These are phyloP conservation scores for Novakomyces olei DNA, from an alignment of 805 yeast genomes.

Conservation along the genomic window DNA sequence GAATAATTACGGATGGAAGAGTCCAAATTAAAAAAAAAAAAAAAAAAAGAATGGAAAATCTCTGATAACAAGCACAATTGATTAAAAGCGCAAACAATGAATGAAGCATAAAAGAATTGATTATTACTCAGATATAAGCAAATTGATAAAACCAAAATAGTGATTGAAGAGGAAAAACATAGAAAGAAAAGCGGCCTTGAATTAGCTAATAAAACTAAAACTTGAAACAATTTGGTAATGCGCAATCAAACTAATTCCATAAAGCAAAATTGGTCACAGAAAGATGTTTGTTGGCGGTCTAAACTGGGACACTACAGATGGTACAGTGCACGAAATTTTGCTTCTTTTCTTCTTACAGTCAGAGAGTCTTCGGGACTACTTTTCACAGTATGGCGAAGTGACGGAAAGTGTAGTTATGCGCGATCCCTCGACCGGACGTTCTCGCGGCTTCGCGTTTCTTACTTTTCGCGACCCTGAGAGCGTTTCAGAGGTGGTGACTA, in stretches of 20 bases:
- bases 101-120: too few species aligned
- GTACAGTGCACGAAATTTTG: conserved; percentile 4
- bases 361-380: conserved; percentile 59
- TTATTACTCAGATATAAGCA: too few species aligned
- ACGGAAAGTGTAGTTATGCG: conserved; percentile 81
- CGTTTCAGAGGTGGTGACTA: conserved; percentile 66
- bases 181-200: conserved; percentile 3
- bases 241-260: not conserved
- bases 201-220: conserved; percentile 5
- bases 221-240: not conserved
- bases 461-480: conserved; percentile 64
- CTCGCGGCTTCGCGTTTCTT: conserved; percentile 83
- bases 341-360: not conserved
- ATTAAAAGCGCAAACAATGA: too few species aligned
- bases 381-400: conserved; percentile 73
- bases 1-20: too few species aligned
- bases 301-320: conserved; percentile 90
- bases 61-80: too few species aligned
- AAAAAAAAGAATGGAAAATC: too few species aligned
- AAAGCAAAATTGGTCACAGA: conserved; percentile 4
- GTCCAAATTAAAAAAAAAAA: too few species aligned
- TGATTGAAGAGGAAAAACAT: conserved; percentile 2
- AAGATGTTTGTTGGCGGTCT: conserved; percentile 46
- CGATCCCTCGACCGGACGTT: conserved; percentile 61
- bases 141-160: conserved; percentile 3